Conservation (phyloP, 805 yeast species). For the Myxozyma mucilagina region DNA sequence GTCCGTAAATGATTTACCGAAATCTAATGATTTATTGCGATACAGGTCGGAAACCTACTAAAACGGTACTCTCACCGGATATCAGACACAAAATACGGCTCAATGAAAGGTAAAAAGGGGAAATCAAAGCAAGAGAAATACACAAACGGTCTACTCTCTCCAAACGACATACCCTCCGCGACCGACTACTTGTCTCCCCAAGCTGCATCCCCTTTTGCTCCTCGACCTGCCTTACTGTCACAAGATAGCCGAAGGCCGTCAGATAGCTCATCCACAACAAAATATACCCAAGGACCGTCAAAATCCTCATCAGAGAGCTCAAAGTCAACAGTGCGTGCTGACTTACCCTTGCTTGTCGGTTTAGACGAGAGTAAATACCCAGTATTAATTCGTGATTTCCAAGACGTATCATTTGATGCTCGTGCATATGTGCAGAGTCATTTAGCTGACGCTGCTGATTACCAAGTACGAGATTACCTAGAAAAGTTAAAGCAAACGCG, state of each 20-base stretch:
- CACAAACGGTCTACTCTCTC: slow-evolving; percentile 7
- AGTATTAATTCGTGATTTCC: slow-evolving; percentile 18
- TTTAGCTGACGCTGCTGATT: slow-evolving; percentile 23
- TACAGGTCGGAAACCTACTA: slow-evolving; percentile 28
- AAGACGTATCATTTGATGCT: slow-evolving; percentile 14
- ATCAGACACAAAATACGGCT: neutral
- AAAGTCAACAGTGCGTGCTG: neutral
- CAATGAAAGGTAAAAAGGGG: slow-evolving; percentile 2
- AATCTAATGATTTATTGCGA: neutral
- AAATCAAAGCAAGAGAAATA: slow-evolving; percentile 15
- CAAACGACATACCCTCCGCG: slow-evolving; percentile 6
- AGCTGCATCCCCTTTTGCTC: neutral
- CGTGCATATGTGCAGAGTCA: slow-evolving; percentile 1
- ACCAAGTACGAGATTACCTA: slow-evolving; percentile 25
- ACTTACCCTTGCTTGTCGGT: slow-evolving; percentile 11
- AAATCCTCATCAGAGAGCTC: neutral
- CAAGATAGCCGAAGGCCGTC: neutral
- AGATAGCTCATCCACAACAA: neutral
- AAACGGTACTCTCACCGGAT: slow-evolving; percentile 26
- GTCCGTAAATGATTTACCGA: neutral
- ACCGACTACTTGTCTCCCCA: neutral
- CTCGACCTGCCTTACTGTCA: neutral
- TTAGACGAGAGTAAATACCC: slow-evolving; percentile 20
- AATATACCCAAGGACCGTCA: neutral
- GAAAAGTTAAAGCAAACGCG: slow-evolving; percentile 21